A percentile compares a stretch with the other conserved stretches of the same genome.
phyloP scores from a whole-genome alignment of 1,139 yeast genomes.

The Schwanniomyces etchellsii region DNA sequence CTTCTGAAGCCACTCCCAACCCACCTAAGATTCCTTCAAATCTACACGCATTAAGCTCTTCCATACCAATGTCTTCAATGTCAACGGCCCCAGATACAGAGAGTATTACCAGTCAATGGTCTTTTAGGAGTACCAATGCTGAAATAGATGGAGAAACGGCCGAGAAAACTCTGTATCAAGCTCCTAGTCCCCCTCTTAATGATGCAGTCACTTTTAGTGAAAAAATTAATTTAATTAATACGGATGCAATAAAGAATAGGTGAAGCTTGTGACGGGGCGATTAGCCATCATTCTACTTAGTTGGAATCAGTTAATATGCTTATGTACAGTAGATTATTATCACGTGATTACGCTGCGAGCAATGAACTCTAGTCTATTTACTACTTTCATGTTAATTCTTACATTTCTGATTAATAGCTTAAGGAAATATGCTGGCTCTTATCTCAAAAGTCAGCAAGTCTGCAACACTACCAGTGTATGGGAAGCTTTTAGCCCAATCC shows the following conservation, averaged over 20 bases:
- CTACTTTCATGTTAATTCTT: too few relatives aligned
- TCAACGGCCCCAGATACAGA: constrained; percentile 1
- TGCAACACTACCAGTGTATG: too few relatives aligned
- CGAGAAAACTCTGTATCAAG: constrained; percentile 1
- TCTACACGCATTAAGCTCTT: not conserved
- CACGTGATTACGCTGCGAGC: too few relatives aligned
- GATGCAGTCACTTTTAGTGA: constrained; percentile 21
- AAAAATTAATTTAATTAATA: constrained; percentile 22
- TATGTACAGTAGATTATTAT: too few relatives aligned
- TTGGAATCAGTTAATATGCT: too few relatives aligned
- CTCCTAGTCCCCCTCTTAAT: constrained; percentile 12
- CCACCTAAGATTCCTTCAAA: not conserved
- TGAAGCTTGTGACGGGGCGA: too few relatives aligned
- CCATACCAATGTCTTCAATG: constrained; percentile 1
- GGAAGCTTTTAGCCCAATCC: too few relatives aligned
- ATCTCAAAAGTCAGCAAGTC: too few relatives aligned
- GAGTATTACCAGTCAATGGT: constrained; percentile 12
- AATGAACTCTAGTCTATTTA: too few relatives aligned
- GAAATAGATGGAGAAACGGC: constrained; percentile 22
- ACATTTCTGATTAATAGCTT: too few relatives aligned
- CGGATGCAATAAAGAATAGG: constrained; percentile 5
- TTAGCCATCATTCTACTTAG: too few relatives aligned
- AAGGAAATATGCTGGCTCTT: too few relatives aligned
- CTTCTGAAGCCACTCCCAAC: not conserved
- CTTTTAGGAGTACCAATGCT: constrained; percentile 28